Base-by-base conservation (phyloP, 148 eudicot species). In the Nyssa sinensis region DNA sequence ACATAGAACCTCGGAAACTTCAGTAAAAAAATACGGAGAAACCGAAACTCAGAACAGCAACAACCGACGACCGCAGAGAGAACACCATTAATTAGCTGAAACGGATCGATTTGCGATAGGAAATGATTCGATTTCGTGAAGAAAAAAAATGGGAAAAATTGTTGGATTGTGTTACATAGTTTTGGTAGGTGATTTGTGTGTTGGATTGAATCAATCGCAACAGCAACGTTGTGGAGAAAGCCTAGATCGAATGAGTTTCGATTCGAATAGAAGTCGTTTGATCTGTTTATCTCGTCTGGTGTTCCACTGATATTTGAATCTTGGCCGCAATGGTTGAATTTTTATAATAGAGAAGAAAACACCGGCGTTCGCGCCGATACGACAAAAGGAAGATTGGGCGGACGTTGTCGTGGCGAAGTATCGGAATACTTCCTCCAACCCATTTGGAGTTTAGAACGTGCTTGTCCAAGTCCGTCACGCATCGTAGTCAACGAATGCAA, bases 51-150 rank as follows among this genome's bases (percentile, higher is more conserved):
- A 59, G 13, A 8, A 0, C 27, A 25, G n/a, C 23, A 17, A 63
- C 65, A 28, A 62, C 2, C 34, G 21, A 29, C 4, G 71, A 30
- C 17, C 24, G 72, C 27, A 19, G 44, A 10, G 16, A 53, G 73
- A n/a, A 31, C 61, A 21, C 30, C 73, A 69, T 69, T 23, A 32
- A 69, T 53, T 55, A 19, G 17, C 57, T 49, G 57, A 49, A 9
- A 49, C 14, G 16, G 21, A 49, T 49, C 13, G 17, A 55, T 53
- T 37, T 37, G 4, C n/a, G n/a, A 41, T 7, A 7, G 9, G 12
- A 7, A 53, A 53, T 55, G 25, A 24, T 17, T n/a, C 25, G 59
- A 55, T 55, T 55, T 55, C 7, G 59, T n/a, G n/a, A n/a, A n/a
- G n/a, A n/a, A n/a, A n/a, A n/a, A n/a, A n/a, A n/a, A 17, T 12